Evolutionary conservation across 192 early-diverging fungal species (phyloP).

Genomic region (Coemansia sp.): DNA sequence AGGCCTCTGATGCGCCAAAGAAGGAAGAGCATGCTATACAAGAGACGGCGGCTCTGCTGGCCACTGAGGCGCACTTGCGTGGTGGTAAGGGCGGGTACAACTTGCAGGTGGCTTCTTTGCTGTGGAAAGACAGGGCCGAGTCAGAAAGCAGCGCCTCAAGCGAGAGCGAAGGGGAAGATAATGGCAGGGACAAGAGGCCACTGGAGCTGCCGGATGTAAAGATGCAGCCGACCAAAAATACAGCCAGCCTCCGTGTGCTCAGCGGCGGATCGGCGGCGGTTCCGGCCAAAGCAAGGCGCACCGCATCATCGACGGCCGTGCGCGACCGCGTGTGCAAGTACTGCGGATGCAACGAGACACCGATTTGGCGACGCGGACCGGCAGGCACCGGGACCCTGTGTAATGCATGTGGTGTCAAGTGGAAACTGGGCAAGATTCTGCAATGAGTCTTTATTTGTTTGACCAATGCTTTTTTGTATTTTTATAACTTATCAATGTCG

Average conservation of each 20-base stretch:
- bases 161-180: slow-evolving; percentile 4
- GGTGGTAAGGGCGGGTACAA: slow-evolving; percentile 39
- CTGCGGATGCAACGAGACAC: slow-evolving; percentile 63
- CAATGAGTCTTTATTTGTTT: slow-evolving; percentile 1
- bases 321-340: slow-evolving; percentile 57
- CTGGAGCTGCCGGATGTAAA: no score
- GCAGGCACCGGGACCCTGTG: slow-evolving; percentile 68
- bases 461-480: not conserved
- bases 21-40: not conserved
- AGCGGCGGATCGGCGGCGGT: not conserved
- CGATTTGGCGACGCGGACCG: slow-evolving; percentile 78
- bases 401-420: slow-evolving; percentile 80
- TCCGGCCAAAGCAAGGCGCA: not conserved
- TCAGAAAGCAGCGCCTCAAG: not conserved
- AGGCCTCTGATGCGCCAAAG: not conserved
- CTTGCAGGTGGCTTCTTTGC: slow-evolving; percentile 8
- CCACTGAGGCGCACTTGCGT: not conserved
- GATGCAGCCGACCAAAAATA: no score
- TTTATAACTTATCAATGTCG: not conserved
- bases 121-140: not conserved
- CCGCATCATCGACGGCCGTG: not conserved
- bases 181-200: no score
- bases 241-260: no score
- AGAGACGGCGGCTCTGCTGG: not conserved
- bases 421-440: slow-evolving; percentile 76